A percentile compares a stretch with the other conserved stretches of the same genome.
phyloP scores from a whole-genome alignment of 768 basidiomycete genomes.

The Macrolepiota albuminosa region DNA sequence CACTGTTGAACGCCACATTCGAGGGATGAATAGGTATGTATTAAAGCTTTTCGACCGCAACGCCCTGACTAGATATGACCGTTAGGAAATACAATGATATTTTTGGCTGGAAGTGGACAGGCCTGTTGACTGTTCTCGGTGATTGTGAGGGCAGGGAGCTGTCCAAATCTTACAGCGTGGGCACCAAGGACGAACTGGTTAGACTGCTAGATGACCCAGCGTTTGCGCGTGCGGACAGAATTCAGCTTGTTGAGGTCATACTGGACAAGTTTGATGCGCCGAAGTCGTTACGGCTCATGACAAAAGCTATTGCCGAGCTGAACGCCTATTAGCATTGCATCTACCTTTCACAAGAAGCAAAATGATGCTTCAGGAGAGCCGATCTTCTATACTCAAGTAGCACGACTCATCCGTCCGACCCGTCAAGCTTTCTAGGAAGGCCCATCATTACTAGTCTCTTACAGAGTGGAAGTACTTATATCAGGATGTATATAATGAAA shows the following conservation, averaged over 20 bases:
- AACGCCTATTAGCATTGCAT: constrained; percentile 32
- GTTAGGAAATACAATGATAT: constrained; percentile 84
- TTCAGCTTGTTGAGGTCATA: constrained; percentile 77
- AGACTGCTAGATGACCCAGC: constrained; percentile 55
- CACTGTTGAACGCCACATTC: constrained; percentile 79
- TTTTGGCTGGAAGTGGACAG: constrained; percentile 70
- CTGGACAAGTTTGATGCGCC: constrained; percentile 77
- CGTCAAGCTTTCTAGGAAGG: neutral
- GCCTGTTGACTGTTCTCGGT: constrained; percentile 53
- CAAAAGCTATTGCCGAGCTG: constrained; percentile 47
- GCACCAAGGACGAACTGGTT: constrained; percentile 61
- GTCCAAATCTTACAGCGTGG: constrained; percentile 61
- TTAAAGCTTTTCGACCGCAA: neutral
- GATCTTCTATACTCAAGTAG: neutral
- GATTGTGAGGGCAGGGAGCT: constrained; percentile 41
- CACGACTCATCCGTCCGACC: neutral
- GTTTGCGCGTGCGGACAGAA: constrained; percentile 60
- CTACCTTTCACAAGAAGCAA: neutral
- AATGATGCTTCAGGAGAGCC: neutral
- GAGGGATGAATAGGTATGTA: constrained; percentile 52
- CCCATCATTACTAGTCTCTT: neutral
- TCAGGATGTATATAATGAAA: no score
- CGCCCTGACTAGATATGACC: neutral
- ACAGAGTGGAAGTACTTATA: no score
- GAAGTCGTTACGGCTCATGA: constrained; percentile 48